Percentiles rank a stretch among this genome's conserved stretches.
These are phyloP conservation scores for Penicillium corylophilum DNA, from an alignment of 2,329 filamentous ascomycete species.

Conservation along the genomic window DNA sequence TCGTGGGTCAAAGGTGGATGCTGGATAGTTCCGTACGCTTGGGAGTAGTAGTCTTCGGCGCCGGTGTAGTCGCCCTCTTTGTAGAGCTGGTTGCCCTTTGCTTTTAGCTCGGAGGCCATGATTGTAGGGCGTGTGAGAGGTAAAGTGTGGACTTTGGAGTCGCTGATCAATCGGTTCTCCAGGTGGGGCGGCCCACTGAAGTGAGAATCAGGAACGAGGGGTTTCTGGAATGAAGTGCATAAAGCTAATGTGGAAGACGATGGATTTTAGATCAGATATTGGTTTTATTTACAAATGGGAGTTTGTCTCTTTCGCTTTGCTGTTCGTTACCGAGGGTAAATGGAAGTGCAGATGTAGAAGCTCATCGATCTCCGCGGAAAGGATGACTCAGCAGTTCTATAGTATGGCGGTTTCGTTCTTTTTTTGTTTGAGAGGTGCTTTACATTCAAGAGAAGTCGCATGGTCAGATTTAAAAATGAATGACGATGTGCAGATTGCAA, in stretches of 20 bases:
- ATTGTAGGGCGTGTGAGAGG: neutral
- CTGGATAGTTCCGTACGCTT: slow-evolving; percentile 38
- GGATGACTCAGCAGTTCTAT: slow-evolving; percentile 24
- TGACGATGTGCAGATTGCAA: neutral
- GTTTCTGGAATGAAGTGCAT: slow-evolving; percentile 1
- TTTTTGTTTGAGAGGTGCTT: too few relatives aligned
- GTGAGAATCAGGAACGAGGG: slow-evolving; percentile 2
- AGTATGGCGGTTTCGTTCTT: neutral
- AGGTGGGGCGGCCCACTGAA: slow-evolving; percentile 22
- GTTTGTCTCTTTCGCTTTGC: neutral
- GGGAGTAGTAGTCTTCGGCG: slow-evolving; percentile 48
- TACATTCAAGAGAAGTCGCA: too few relatives aligned
- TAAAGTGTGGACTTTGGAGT: slow-evolving; percentile 2
- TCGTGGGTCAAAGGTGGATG: neutral
- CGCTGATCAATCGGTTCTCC: slow-evolving; percentile 21
- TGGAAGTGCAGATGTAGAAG: slow-evolving; percentile 25
- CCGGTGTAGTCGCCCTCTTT: slow-evolving; percentile 46
- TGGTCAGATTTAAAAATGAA: neutral
- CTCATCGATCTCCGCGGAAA: slow-evolving; percentile 37
- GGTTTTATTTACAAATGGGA: neutral
- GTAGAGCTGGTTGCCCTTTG: slow-evolving; percentile 48
- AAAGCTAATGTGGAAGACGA: neutral
- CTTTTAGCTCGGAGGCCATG: slow-evolving; percentile 43
- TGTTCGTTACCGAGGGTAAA: neutral
- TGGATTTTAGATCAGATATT: neutral